A percentile compares a stretch with the other conserved stretches of the same genome.
These are phyloP conservation scores for Sutorius eximius DNA, from an alignment of 1,284 basidiomycete species.

Conservation along the genomic window DNA sequence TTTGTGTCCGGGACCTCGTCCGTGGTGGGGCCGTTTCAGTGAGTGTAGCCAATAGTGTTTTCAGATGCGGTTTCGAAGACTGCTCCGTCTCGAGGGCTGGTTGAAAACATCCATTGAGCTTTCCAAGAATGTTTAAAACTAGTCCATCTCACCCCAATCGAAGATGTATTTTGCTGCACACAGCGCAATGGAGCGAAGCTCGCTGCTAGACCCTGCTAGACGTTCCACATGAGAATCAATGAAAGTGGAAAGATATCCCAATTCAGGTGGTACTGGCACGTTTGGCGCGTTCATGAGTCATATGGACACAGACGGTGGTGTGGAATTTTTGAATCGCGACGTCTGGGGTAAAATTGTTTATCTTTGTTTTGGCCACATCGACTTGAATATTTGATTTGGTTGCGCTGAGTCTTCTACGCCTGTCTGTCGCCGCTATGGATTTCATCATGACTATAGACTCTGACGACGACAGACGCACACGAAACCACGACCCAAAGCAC, in stretches of 20 bases:
- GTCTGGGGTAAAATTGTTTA: slow-evolving; percentile 17
- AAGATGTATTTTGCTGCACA: slow-evolving; percentile 76
- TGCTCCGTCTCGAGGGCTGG: slow-evolving; percentile 66
- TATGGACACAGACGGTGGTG: neutral
- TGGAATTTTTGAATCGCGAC: neutral
- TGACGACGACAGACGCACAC: slow-evolving; percentile 55
- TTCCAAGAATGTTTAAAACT: slow-evolving; percentile 8
- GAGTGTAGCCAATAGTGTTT: slow-evolving; percentile 67
- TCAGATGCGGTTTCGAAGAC: slow-evolving; percentile 63
- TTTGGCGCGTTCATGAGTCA: slow-evolving; percentile 25
- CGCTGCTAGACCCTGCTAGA: slow-evolving; percentile 55
- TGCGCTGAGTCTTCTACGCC: no score
- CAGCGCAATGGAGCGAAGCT: slow-evolving; percentile 62
- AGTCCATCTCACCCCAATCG: slow-evolving; percentile 64
- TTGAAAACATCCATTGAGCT: slow-evolving; percentile 1
- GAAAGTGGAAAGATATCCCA: slow-evolving; percentile 50
- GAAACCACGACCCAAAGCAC: slow-evolving; percentile 22
- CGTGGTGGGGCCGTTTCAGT: slow-evolving; percentile 60
- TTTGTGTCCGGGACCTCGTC: slow-evolving; percentile 67
- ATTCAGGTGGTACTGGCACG: slow-evolving; percentile 37
- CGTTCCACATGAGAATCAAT: slow-evolving; percentile 55
- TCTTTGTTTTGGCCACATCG: slow-evolving; percentile 20
- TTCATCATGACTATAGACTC: slow-evolving; percentile 84
- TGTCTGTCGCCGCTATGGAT: slow-evolving; percentile 39
- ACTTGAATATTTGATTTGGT: neutral